Evolutionary conservation across 768 basidiomycete species (phyloP), one percentile per base, ranked within the genome.

Genomic region (Russula lepida): DNA sequence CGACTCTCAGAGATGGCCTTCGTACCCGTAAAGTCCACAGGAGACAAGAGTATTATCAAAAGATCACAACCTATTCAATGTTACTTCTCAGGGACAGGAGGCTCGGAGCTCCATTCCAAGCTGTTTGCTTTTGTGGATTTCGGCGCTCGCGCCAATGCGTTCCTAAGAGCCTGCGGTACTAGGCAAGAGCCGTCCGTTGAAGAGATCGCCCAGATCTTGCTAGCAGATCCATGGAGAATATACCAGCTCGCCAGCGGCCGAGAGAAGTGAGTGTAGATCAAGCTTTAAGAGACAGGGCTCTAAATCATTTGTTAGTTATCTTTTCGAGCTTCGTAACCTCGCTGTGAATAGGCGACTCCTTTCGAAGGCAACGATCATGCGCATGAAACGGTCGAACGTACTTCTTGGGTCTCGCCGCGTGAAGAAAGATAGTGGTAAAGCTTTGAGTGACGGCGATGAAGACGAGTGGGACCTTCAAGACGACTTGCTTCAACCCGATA

Each of bases 101-200:
- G 77, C 27, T 79, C 80, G 27, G 77, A 80, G 37, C 83, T 92
- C 43, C 88, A 90, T 68, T 86, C 87, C 3, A 86, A 87, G 64
- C 74, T 95, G 1, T 97, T 98, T 69, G 79, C 82, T 35, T 97
- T 94, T 67, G 84, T 98, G 53, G 86, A 95, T 70, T 97, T 95
- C 69, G 95, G 94, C 2, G 69, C 79, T 1, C 75, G 78, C 5
- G 95, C 88, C 27, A 95, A 94, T 66, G 77, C 80, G 4, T 98
- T 99, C 74, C 76, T 99, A 48, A 81, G 79, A 56, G 86, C 89
- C 3, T 92, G 92, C 66, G 95, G 97, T 12, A 90, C 94, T 17
- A 88, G 85, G 68, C 84, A 81, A 46, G 90, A 93, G 68, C 95
- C 95, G 4, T 92, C 84, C 48, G 82, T 93, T 5, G 85, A 91